A percentile compares a stretch with the other conserved stretches of the same genome.
phyloP scores from a whole-genome alignment of 352 stramenopile genomes.

The Pythium sukuiense region DNA sequence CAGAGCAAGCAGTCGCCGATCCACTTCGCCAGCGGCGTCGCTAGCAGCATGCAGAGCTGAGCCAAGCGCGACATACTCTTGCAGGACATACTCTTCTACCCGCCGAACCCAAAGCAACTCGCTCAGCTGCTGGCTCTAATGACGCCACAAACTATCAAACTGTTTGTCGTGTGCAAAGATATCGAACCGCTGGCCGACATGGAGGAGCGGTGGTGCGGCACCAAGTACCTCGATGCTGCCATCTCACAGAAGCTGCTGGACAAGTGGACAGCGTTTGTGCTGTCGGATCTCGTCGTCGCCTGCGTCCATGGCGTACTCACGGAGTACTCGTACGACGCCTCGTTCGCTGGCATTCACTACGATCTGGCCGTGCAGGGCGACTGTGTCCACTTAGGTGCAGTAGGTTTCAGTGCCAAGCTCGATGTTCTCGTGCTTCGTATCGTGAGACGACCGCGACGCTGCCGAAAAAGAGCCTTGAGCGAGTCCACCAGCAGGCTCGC shows the following conservation, averaged over 20 bases:
- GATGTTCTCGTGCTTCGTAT: conserved; percentile 40
- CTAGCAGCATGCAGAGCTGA: conserved; percentile 30
- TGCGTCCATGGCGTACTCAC: conserved; percentile 45
- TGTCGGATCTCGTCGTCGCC: conserved; percentile 40
- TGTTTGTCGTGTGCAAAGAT: conserved; percentile 39
- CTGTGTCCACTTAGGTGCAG: conserved; percentile 43
- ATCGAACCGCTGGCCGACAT: conserved; percentile 28
- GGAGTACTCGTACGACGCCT: conserved; percentile 37
- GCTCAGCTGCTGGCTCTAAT: conserved; percentile 31
- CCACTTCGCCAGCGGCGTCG: conserved; percentile 27
- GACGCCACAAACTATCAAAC: conserved; percentile 38
- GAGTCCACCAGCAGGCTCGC: conserved; percentile 38
- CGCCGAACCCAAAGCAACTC: conserved; percentile 22
- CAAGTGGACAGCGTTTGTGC: conserved; percentile 33
- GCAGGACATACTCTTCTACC: conserved; percentile 30
- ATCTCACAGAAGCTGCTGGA: conserved; percentile 30
- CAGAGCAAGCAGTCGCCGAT: conserved; percentile 32
- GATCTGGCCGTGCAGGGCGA: conserved; percentile 39
- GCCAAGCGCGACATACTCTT: conserved; percentile 21
- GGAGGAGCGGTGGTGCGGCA: conserved; percentile 52
- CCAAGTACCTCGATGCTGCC: conserved; percentile 36
- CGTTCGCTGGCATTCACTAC: conserved; percentile 30
- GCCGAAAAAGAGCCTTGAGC: conserved; percentile 38
- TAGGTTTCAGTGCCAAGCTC: conserved; percentile 51
- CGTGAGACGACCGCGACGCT: conserved; percentile 38